Conservation (phyloP, 768 basidiomycete genomes). For the Amanita rubescens region DNA sequence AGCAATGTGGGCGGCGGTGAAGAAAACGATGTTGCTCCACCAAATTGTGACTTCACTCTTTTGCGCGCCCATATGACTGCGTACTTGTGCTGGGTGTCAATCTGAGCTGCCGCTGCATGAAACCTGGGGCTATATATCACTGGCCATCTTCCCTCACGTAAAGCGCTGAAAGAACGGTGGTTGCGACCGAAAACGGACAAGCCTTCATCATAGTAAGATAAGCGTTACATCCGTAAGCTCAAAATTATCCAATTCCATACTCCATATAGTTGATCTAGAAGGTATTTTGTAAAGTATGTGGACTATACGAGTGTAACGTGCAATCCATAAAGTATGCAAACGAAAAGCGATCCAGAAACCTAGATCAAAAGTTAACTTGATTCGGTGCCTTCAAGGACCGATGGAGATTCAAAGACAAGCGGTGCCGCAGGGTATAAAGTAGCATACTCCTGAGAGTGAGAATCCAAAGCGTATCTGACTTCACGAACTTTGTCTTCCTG, state of each 20-base stretch:
- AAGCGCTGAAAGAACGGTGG: background rate
- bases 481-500: conserved; percentile 40
- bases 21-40: conserved; percentile 60
- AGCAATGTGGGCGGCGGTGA: conserved; percentile 48
- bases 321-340: no score
- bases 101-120: no score
- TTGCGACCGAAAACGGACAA: background rate
- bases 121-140: background rate
- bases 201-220: no score
- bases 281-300: background rate
- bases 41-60: conserved; percentile 30
- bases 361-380: background rate
- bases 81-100: background rate
- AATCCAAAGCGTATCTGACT: conserved; percentile 44
- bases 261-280: background rate
- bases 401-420: background rate
- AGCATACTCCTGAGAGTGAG: conserved; percentile 19
- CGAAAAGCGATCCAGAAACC: conserved; percentile 9
- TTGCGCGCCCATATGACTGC: background rate
- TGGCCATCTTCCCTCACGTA: background rate
- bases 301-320: background rate
- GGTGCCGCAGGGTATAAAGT: background rate
- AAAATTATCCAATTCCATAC: no score
- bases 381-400: background rate
- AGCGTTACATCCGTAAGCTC: no score